Base-by-base conservation (phyloP, 768 basidiomycete species). In the Hirschioporus abietinus region DNA sequence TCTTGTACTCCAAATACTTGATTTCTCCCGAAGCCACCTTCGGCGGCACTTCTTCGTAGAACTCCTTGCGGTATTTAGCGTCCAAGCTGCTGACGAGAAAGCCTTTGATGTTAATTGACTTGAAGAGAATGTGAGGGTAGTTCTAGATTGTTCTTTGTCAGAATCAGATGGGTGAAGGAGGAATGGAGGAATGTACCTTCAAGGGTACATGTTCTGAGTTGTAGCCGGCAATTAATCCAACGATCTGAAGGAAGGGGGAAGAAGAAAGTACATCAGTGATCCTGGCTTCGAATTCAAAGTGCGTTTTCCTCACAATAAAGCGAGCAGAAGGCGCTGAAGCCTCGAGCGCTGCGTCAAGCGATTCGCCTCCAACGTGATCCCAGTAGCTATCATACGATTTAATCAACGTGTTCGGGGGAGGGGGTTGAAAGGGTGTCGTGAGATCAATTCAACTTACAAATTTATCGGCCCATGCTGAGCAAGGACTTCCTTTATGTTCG, bases 1-100 rank as follows among this genome's bases (percentile, higher is more conserved):
- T 78, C 0, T 84, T 66, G 57, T 85, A 79, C 67, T 87, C 86
- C 10, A 68, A 74, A 61, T 81, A 78, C 71, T 82, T 83, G 62
- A 86, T 66, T 70, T 84, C 79, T 2, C 85, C 84, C 2, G 72
- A 76, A 3, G 78, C 80, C 35, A 87, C 69, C 57, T 76, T 74
- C 5, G 72, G 70, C 4, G 84, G 81, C 1, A 86, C 64, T 4
- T 72, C 76, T 8, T 72, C 71, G 64, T 79, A 80, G 74, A 87
- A 87, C 5, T 76, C 79, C 7, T 75, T 74, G 2, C 64, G 59
- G 72, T 82, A 80, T 69, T 82, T 82, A 7, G 26, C 60, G 30
- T 61, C 60, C 68, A 67, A 60, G 18, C 57, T 73, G 58, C 71
- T 68, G 24, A 76, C 76, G 68, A 78, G 72, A 72, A 79, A 77